These are phyloP conservation scores for Rhododendron molle DNA, from an alignment of 148 eudicot species.

Conservation along the genomic window DNA sequence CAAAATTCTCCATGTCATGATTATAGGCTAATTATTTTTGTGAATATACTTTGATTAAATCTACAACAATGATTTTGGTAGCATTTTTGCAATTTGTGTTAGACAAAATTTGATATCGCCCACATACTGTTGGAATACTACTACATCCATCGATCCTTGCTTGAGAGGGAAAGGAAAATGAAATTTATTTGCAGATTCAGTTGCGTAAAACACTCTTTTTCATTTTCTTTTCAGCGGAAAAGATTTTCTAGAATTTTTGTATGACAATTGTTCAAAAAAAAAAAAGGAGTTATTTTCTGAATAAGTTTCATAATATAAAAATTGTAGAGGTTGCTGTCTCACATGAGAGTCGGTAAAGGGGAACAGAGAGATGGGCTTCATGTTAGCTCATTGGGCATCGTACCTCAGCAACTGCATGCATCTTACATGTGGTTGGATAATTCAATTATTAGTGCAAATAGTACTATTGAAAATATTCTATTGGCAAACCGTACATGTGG, in stretches of 20 bases:
- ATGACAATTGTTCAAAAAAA: not conserved
- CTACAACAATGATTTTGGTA: not conserved
- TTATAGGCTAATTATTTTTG: no score
- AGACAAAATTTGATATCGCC: not conserved
- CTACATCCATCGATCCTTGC: not conserved
- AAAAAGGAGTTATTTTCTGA: not conserved
- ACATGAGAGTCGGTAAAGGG: not conserved
- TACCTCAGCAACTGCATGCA: not conserved
- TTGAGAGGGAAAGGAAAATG: not conserved
- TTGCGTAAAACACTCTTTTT: not conserved
- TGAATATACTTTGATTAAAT: no score
- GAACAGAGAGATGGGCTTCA: slow-evolving; percentile 22
- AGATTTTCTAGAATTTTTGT: not conserved
- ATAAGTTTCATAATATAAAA: not conserved
- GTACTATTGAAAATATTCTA: not conserved
- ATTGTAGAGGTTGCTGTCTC: not conserved
- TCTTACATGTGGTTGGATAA: no score
- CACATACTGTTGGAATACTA: not conserved
- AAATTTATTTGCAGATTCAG: not conserved
- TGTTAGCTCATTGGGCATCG: slow-evolving; percentile 24
- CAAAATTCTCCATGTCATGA: no score
- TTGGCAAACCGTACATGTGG: not conserved
- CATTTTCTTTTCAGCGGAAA: not conserved
- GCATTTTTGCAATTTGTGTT: not conserved
- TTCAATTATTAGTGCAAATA: no score